Evolutionary conservation across 1,284 basidiomycete species (phyloP).

Genomic region (Cutaneotrichosporon spelunceum): DNA sequence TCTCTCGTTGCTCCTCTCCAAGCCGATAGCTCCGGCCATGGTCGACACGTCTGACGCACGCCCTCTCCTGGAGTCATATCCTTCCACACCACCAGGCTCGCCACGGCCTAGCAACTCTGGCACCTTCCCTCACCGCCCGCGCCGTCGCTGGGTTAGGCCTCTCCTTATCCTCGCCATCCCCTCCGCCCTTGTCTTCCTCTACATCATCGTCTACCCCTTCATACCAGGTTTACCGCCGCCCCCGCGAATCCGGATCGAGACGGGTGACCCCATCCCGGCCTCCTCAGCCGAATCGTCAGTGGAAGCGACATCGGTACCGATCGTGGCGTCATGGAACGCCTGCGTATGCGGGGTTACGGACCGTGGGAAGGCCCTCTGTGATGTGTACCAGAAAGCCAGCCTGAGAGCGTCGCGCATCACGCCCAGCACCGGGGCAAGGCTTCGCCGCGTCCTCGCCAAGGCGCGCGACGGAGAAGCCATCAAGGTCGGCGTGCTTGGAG

Average conservation of each 20-base stretch:
- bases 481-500: constrained; percentile 48
- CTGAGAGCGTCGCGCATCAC: constrained; percentile 35
- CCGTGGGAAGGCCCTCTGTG: constrained; percentile 38
- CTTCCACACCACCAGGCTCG: not conserved
- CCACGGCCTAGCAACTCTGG: not conserved
- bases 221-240: constrained; percentile 41
- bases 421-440: constrained; percentile 39
- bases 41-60: not conserved
- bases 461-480: constrained; percentile 38
- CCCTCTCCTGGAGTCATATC: not conserved
- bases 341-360: constrained; percentile 38
- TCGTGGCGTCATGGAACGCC: not conserved
- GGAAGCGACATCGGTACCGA: not conserved
- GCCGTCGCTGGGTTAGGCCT: constrained; percentile 29
- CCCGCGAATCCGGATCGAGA: constrained; percentile 36
- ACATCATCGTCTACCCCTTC: constrained; percentile 39
- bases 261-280: not conserved
- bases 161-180: constrained; percentile 33
- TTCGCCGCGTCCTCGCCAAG: constrained; percentile 36
- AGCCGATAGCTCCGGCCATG: not conserved
- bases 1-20: not conserved
- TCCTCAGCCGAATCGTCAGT: not conserved
- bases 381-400: constrained; percentile 38
- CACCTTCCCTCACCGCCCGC: not conserved
- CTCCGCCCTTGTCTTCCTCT: constrained; percentile 35